phyloP scores from a whole-genome alignment of 192 early-diverging fungal genomes.

The Powellomyces hirtus region DNA sequence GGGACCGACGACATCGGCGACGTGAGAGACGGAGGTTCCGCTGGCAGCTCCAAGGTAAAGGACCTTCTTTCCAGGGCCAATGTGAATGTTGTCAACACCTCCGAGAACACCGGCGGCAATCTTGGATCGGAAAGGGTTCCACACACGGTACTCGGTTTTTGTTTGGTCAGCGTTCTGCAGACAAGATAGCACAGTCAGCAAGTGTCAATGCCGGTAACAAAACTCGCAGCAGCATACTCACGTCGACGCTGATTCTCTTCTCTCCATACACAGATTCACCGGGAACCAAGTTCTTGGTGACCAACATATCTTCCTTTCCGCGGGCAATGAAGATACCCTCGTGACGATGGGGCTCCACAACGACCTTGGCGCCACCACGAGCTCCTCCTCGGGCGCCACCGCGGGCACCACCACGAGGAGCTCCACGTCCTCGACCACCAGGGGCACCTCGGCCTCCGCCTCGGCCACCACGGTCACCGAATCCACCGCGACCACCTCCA shows the following conservation, averaged over 20 bases:
- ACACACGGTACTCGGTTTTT: slow-evolving; percentile 98
- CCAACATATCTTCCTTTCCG: slow-evolving; percentile 97
- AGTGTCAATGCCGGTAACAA: background rate
- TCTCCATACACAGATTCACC: slow-evolving; percentile 98
- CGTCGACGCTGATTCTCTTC: slow-evolving; percentile 96
- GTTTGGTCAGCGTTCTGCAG: slow-evolving; percentile 79
- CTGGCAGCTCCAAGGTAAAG: slow-evolving; percentile 95
- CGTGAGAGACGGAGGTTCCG: slow-evolving; percentile 95
- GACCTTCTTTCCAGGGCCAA: slow-evolving; percentile 94
- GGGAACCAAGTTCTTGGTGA: slow-evolving; percentile 98
- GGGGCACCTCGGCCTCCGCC: slow-evolving; percentile 49
- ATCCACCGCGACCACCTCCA: slow-evolving; percentile 40
- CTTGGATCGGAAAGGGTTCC: slow-evolving; percentile 99
- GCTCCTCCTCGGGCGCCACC: slow-evolving; percentile 75
- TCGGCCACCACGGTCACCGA: slow-evolving; percentile 44
- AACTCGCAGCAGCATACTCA: slow-evolving; percentile 45
- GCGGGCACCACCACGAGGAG: slow-evolving; percentile 57
- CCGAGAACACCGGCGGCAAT: slow-evolving; percentile 95
- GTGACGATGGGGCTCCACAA: slow-evolving; percentile 97
- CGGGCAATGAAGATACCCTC: slow-evolving; percentile 94
- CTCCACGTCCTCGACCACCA: slow-evolving; percentile 56
- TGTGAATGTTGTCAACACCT: slow-evolving; percentile 93
- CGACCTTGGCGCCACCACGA: slow-evolving; percentile 87
- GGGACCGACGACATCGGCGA: slow-evolving; percentile 95
- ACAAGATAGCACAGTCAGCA: background rate